These are phyloP conservation scores for Entomortierella beljakovae DNA, from an alignment of 192 early-diverging fungal genomes.

Conservation along the genomic window DNA sequence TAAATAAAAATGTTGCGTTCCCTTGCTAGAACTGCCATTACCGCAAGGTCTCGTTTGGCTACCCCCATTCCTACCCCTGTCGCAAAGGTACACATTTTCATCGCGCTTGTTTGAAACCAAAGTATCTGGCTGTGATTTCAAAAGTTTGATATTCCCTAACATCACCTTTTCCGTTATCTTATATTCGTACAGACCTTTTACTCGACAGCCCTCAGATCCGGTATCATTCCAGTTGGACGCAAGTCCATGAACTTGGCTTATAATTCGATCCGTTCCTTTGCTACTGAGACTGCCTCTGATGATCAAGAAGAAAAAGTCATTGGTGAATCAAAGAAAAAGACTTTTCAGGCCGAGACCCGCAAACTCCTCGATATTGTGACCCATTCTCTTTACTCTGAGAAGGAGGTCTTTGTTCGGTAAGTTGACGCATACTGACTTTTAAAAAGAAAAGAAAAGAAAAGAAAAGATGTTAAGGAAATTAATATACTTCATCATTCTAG, in stretches of 20 bases:
- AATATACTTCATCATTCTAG: slow-evolving; percentile 24
- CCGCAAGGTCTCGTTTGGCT: slow-evolving; percentile 23
- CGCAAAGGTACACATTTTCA: slow-evolving; percentile 21
- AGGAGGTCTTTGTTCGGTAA: slow-evolving; percentile 69
- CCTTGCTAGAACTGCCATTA: slow-evolving; percentile 36
- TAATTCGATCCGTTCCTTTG: slow-evolving; percentile 43
- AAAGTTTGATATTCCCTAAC: too few species aligned
- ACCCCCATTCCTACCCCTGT: slow-evolving; percentile 7
- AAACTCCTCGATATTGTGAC: slow-evolving; percentile 72
- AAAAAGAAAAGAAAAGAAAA: not conserved
- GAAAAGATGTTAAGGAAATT: not conserved
- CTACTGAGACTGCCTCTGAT: slow-evolving; percentile 21
- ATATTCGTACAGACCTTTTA: slow-evolving; percentile 21
- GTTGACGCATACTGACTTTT: not conserved
- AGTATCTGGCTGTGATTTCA: not conserved
- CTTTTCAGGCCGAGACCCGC: slow-evolving; percentile 74
- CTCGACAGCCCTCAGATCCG: slow-evolving; percentile 31
- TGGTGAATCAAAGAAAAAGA: slow-evolving; percentile 55
- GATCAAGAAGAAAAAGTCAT: slow-evolving; percentile 44
- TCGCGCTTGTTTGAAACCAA: not conserved
- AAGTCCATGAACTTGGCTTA: slow-evolving; percentile 13
- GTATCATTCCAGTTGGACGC: slow-evolving; percentile 20
- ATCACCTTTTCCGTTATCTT: not conserved
- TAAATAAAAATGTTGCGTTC: slow-evolving; percentile 31
- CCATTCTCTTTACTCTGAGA: slow-evolving; percentile 73